A percentile compares a stretch with the other conserved stretches of the same genome.
These are phyloP conservation scores for Santalum album DNA, from an alignment of 164 flowering plant genomes.

Conservation along the genomic window DNA sequence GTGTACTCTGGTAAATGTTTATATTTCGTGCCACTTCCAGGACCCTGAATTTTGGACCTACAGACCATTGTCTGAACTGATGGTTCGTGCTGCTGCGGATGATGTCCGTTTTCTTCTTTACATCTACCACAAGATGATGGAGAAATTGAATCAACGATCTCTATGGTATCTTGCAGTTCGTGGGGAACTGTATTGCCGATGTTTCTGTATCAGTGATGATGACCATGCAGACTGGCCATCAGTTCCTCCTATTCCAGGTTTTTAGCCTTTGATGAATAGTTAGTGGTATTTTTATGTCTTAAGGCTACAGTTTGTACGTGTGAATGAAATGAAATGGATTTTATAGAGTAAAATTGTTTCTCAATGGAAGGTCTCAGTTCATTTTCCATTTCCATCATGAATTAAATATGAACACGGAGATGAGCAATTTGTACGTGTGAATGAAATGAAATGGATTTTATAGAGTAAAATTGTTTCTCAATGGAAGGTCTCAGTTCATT, in stretches of 20 bases:
- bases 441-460: too few species aligned
- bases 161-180: conserved; percentile 76
- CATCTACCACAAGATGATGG: conserved; percentile 84
- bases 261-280: too few species aligned
- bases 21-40: conserved; percentile 39
- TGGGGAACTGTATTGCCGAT: conserved; percentile 78
- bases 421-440: too few species aligned
- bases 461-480: too few species aligned
- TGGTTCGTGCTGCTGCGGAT: conserved; percentile 94
- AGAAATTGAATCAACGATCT: conserved; percentile 53
- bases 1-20: conserved; percentile 2
- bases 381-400: too few species aligned
- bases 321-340: too few species aligned
- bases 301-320: too few species aligned
- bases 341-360: too few species aligned
- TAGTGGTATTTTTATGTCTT: too few species aligned
- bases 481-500: too few species aligned
- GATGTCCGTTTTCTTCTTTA: conserved; percentile 92
- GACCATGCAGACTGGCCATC: conserved; percentile 78
- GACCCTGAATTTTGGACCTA: conserved; percentile 84
- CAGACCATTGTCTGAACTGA: conserved; percentile 77
- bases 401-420: too few species aligned
- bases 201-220: conserved; percentile 75
- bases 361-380: too few species aligned
- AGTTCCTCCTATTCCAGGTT: conserved; percentile 78